phyloP scores from a whole-genome alignment of 305 asterid genomes.

The Fraxinus dipetala region DNA sequence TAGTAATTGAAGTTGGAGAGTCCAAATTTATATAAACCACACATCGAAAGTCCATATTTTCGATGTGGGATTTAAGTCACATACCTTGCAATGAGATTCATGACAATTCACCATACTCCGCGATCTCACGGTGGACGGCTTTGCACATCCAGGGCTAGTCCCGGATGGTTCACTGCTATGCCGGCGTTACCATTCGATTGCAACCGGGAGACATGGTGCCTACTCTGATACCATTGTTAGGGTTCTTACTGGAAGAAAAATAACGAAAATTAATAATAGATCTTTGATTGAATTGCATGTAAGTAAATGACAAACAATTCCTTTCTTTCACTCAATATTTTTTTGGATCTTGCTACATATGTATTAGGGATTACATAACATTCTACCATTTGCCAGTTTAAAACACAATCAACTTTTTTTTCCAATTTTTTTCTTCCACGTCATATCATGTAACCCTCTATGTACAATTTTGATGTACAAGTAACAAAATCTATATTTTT shows the following conservation, averaged over 20 bases:
- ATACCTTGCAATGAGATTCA: background rate
- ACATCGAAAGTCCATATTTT: background rate
- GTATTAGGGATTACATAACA: background rate
- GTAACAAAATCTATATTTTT: background rate
- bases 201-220: background rate
- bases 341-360: background rate
- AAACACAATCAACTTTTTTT: background rate
- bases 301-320: background rate
- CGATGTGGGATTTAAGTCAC: background rate
- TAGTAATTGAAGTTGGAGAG: background rate
- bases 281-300: background rate
- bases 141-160: background rate
- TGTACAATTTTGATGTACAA: background rate
- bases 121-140: background rate
- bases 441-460: background rate
- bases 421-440: background rate
- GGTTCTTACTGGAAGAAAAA: background rate
- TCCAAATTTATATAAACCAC: background rate
- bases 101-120: background rate
- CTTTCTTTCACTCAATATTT: background rate
- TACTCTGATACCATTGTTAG: background rate
- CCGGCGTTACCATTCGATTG: background rate
- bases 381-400: background rate
- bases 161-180: background rate
- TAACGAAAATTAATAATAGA: background rate